Base-by-base conservation (phyloP, 129 eudicot genomes). In the Escallonia herrerae region DNA sequence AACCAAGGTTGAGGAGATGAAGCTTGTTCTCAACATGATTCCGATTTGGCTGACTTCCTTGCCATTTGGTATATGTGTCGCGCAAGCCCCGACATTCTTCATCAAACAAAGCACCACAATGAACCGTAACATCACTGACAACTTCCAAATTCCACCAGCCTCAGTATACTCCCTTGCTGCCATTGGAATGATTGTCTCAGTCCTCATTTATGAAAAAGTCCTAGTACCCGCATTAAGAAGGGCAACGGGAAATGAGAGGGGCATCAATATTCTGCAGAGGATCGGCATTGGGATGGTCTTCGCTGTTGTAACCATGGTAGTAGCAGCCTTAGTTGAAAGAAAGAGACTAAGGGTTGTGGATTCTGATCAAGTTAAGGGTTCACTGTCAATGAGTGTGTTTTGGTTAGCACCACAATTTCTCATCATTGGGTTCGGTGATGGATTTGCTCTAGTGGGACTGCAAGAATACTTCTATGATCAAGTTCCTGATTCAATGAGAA, bases 401-500 rank as follows among this genome's bases (percentile, higher is more conserved):
- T 90, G 97, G 97, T 68, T 90, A 43, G 91, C 84, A 13, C 97
- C 97, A 2, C 95, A 86, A 48, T 90, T 81, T 60, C 11, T 86
- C 3, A 62, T 86, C 2, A 22, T 86, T 7, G 97, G 97, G 22
- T 45, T 86, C 0, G 95, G 83, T 8, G 97, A 90, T 47, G 91
- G 80, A 62, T 86, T 90, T 43, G 64, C 83, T 5, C 69, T 90
- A 4, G 95, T 90, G 15, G 97, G 95, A 2, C 67, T 90, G 67
- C 97, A 90, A 67, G 97, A 90, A 63, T 90, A 79, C 65, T 90
- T 90, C 53, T 90, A 90, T 41, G 91, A 86, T 14, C 91, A 90
- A 75, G 95, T 90, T 43, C 95, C 97, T 3, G 91, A 90, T 22
- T 83, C 97, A 8, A 86, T 90, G 95, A 82, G 97, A 60, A 83